A percentile compares a stretch with the other conserved stretches of the same genome.
Evolutionary conservation across 2,329 filamentous ascomycete genomes (phyloP).

Genomic region (Pseudogymnoascus pannorum): DNA sequence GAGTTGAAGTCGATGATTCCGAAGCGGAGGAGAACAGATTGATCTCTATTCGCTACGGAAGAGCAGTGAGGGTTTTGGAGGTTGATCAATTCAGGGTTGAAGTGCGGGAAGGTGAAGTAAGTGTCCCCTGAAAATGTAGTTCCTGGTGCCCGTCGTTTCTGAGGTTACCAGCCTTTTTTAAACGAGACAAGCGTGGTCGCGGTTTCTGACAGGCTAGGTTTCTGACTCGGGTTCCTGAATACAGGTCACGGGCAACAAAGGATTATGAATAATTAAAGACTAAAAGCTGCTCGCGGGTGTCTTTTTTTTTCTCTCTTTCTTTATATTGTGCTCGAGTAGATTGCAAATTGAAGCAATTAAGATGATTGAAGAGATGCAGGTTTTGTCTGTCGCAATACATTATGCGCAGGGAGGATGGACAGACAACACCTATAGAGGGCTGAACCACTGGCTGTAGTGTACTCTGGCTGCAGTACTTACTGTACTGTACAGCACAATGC

Average conservation of each 20-base stretch:
- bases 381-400: neutral
- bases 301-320: neutral
- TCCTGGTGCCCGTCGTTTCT: slow-evolving; percentile 7
- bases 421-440: neutral
- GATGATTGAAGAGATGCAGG: neutral
- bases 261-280: neutral
- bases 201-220: slow-evolving; percentile 8
- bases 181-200: slow-evolving; percentile 9
- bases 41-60: neutral
- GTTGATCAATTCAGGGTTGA: slow-evolving; percentile 7
- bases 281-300: neutral
- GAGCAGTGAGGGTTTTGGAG: neutral
- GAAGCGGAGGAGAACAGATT: neutral
- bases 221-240: neutral
- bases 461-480: no score
- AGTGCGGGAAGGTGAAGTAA: slow-evolving; percentile 3
- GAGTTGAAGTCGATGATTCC: neutral
- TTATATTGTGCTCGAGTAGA: neutral
- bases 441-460: neutral
- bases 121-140: slow-evolving; percentile 7
- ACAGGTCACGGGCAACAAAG: neutral
- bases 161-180: slow-evolving; percentile 10
- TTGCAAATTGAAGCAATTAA: neutral
- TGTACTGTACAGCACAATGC: neutral
- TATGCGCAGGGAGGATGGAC: neutral